These are phyloP conservation scores for Penicillium occitanis DNA, from an alignment of 2,329 filamentous ascomycete species.

Conservation along the genomic window DNA sequence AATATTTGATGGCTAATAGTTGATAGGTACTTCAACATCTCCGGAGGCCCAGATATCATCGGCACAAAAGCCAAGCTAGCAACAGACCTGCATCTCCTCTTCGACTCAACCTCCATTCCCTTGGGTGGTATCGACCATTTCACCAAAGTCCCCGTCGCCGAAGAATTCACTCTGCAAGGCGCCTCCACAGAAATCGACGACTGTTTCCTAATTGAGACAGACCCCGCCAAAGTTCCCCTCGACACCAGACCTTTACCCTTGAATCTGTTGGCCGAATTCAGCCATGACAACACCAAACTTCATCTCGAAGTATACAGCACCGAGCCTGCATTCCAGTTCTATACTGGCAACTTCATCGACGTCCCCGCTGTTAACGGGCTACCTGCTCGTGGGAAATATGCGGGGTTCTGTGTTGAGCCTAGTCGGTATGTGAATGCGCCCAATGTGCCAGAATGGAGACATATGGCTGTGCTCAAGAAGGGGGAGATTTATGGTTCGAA, in stretches of 20 bases:
- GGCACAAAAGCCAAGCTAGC: slow-evolving; percentile 61
- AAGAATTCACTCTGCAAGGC: slow-evolving; percentile 70
- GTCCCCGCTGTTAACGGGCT: slow-evolving; percentile 63
- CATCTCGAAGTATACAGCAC: slow-evolving; percentile 87
- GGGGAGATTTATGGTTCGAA: slow-evolving; percentile 78
- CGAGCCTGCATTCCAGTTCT: slow-evolving; percentile 96
- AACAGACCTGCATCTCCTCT: slow-evolving; percentile 67
- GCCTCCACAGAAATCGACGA: slow-evolving; percentile 78
- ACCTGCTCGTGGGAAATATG: slow-evolving; percentile 64
- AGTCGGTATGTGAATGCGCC: slow-evolving; percentile 85
- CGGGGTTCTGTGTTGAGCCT: slow-evolving; percentile 89
- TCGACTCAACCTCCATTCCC: slow-evolving; percentile 73
- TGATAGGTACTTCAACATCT: slow-evolving; percentile 67
- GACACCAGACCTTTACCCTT: slow-evolving; percentile 67
- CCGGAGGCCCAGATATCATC: slow-evolving; percentile 56
- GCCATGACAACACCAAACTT: slow-evolving; percentile 70
- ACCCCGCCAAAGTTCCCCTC: slow-evolving; percentile 60
- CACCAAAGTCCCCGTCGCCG: slow-evolving; percentile 62
- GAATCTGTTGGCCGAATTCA: slow-evolving; percentile 66
- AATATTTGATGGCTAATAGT: background rate
- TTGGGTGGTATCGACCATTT: slow-evolving; percentile 64
- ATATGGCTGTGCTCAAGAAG: slow-evolving; percentile 77
- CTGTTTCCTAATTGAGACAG: slow-evolving; percentile 76
- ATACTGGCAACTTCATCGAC: slow-evolving; percentile 82
- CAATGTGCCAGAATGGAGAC: slow-evolving; percentile 77